phyloP scores from a whole-genome alignment of 495 filamentous ascomycete genomes.

The Xylaria acuta region DNA sequence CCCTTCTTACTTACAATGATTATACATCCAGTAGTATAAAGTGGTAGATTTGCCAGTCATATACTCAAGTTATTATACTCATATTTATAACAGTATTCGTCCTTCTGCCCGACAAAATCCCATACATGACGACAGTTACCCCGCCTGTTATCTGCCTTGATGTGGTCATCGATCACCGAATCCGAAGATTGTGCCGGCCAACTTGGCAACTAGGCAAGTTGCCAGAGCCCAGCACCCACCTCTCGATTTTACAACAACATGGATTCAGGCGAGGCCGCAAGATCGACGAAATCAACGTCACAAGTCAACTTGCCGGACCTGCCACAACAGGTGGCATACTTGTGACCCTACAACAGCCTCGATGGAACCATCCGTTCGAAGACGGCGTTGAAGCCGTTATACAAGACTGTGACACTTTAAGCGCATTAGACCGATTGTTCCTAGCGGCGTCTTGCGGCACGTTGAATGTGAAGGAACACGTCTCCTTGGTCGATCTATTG shows the following conservation, averaged over 20 bases:
- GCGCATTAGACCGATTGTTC: slow-evolving; percentile 1
- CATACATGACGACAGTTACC: background rate
- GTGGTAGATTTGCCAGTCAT: background rate
- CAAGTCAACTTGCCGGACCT: slow-evolving; percentile 9
- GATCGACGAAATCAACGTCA: background rate
- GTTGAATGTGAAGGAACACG: background rate
- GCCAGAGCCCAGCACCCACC: background rate
- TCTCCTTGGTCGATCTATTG: slow-evolving; percentile 12
- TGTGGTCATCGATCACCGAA: slow-evolving; percentile 10
- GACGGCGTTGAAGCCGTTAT: background rate
- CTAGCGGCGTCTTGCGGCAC: slow-evolving; percentile 1
- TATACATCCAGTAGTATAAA: background rate
- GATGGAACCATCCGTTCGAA: background rate
- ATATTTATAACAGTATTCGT: background rate
- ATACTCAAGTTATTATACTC: background rate
- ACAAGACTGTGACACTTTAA: slow-evolving; percentile 5
- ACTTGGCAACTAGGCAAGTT: background rate
- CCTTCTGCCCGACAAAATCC: background rate
- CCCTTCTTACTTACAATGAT: background rate
- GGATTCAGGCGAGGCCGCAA: background rate
- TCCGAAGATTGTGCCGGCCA: background rate
- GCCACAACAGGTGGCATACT: slow-evolving; percentile 12
- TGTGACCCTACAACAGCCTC: background rate
- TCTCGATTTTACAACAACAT: slow-evolving; percentile 11
- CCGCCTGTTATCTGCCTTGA: background rate